phyloP scores from a whole-genome alignment of 2,329 filamentous ascomycete species.

The Zalaria sp. region DNA sequence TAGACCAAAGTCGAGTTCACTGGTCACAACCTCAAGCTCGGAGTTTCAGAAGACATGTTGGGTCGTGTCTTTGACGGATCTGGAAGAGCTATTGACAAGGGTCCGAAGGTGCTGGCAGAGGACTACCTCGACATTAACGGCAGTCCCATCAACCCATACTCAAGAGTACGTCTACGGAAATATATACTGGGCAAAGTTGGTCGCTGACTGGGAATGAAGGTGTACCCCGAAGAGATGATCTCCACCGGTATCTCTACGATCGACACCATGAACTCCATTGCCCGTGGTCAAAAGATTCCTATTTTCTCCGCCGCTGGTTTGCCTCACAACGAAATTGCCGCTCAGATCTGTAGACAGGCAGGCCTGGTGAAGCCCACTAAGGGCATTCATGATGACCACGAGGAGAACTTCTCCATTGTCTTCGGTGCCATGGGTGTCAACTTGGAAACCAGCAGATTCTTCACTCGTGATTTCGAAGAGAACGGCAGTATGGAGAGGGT shows the following conservation, averaged over 20 bases:
- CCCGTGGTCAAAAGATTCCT: slow-evolving; percentile 97
- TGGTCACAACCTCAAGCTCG: slow-evolving; percentile 92
- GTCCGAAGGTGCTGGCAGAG: slow-evolving; percentile 92
- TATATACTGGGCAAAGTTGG: background rate
- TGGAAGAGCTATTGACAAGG: slow-evolving; percentile 95
- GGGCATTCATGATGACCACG: slow-evolving; percentile 88
- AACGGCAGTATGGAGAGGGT: slow-evolving; percentile 97
- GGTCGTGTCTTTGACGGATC: slow-evolving; percentile 98
- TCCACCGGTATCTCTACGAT: slow-evolving; percentile 98
- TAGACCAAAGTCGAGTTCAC: slow-evolving; percentile 96
- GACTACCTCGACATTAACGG: slow-evolving; percentile 99
- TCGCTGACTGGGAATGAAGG: slow-evolving; percentile 33
- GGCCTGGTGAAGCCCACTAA: slow-evolving; percentile 83
- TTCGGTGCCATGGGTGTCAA: slow-evolving; percentile 99
- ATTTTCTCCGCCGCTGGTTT: slow-evolving; percentile 98
- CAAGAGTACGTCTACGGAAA: slow-evolving; percentile 50
- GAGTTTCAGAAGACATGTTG: slow-evolving; percentile 98
- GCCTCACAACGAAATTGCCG: slow-evolving; percentile 98
- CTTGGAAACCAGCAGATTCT: slow-evolving; percentile 96
- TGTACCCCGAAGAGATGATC: slow-evolving; percentile 99
- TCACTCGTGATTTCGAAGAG: slow-evolving; percentile 96
- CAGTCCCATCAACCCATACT: slow-evolving; percentile 96
- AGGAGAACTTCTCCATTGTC: slow-evolving; percentile 99
- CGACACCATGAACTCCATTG: slow-evolving; percentile 86
- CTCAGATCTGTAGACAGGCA: slow-evolving; percentile 95